Conservation (phyloP, 179 eudicot genomes). For the Silene noctiflora region DNA sequence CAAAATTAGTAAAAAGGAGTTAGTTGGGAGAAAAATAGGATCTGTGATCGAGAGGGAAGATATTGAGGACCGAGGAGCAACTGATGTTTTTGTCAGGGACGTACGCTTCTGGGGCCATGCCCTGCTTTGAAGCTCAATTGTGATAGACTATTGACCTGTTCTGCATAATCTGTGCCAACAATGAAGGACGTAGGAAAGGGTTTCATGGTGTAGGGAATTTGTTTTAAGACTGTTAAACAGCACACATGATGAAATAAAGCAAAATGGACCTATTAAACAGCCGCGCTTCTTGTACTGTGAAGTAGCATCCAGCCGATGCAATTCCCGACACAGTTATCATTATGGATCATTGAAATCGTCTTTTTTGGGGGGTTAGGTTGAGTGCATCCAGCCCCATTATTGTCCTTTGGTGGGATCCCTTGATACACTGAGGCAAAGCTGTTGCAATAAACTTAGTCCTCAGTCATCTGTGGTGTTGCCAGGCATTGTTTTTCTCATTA, state of each 20-base stretch:
- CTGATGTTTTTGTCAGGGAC: neutral
- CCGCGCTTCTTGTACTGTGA: neutral
- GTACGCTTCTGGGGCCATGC: neutral
- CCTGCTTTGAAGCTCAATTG: neutral
- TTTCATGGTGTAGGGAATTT: too few species aligned
- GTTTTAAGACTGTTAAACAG: too few species aligned
- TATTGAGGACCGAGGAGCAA: neutral
- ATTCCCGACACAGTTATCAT: neutral
- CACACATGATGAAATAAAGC: neutral
- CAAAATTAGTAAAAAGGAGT: neutral
- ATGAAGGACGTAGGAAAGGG: neutral
- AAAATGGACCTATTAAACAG: neutral
- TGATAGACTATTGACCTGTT: neutral
- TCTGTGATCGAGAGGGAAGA: neutral
- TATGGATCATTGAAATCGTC: neutral
- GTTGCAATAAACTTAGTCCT: too few species aligned
- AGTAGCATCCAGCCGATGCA: neutral
- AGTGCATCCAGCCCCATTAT: too few species aligned
- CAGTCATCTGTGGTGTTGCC: neutral
- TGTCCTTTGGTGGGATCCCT: too few species aligned
- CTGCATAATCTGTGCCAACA: neutral
- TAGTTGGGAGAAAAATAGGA: neutral
- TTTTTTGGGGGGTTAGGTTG: too few species aligned
- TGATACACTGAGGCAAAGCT: too few species aligned
- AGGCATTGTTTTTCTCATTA: slow-evolving; percentile 1